phyloP scores from a whole-genome alignment of 1,139 yeast genomes.

The Ashbya aceris region DNA sequence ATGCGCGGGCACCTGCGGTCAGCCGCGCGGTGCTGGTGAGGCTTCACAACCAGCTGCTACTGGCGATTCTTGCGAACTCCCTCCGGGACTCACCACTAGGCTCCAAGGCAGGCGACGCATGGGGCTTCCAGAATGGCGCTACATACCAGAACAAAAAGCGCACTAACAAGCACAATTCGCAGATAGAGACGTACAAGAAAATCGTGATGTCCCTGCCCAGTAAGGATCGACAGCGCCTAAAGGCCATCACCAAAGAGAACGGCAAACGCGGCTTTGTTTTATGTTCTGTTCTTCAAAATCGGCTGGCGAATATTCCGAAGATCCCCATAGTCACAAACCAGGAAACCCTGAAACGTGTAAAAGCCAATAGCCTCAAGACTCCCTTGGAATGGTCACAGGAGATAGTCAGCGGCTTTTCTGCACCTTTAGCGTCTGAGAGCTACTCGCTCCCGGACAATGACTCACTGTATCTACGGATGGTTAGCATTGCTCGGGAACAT shows the following conservation, averaged over 20 bases:
- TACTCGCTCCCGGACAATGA: constrained; percentile 80
- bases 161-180: constrained; percentile 33
- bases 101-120: constrained; percentile 21
- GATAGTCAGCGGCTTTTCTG: constrained; percentile 78
- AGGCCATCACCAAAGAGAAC: constrained; percentile 71
- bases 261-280: constrained; percentile 69
- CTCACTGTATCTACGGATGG: constrained; percentile 55
- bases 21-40: constrained; percentile 22
- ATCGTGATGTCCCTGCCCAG: constrained; percentile 83
- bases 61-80: constrained; percentile 79
- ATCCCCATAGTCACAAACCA: constrained; percentile 58
- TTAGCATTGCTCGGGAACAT: constrained; percentile 82
- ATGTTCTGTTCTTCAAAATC: constrained; percentile 69
- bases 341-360: constrained; percentile 40
- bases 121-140: constrained; percentile 27
- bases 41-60: constrained; percentile 72
- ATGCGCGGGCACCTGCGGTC: constrained; percentile 11
- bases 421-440: constrained; percentile 70
- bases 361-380: constrained; percentile 36
- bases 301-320: constrained; percentile 79
- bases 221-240: constrained; percentile 75
- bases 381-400: constrained; percentile 87
- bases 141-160: constrained; percentile 20
- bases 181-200: constrained; percentile 72
- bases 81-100: constrained; percentile 41